Evolutionary conservation across 129 eudicot genomes (phyloP).

Genomic region (Flaveria trinervia): DNA sequence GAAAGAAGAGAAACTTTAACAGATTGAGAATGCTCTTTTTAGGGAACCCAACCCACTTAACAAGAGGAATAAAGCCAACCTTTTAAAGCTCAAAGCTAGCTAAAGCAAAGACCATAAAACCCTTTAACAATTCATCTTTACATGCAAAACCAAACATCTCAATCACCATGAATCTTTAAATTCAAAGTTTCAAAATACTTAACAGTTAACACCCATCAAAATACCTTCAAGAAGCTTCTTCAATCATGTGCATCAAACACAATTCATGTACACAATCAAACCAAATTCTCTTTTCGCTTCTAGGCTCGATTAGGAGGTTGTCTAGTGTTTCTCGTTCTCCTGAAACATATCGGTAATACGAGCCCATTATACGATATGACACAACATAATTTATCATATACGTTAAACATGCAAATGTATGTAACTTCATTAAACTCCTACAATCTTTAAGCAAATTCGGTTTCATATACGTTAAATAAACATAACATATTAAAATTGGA

Average conservation of each 20-base stretch:
- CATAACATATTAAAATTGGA: background rate
- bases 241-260: constrained; percentile 18
- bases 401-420: constrained; percentile 14
- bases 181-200: constrained; percentile 30
- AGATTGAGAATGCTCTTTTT: constrained; percentile 53
- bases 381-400: background rate
- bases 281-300: constrained; percentile 24
- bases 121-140: constrained; percentile 40
- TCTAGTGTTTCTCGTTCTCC: constrained; percentile 59
- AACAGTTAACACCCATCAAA: constrained; percentile 26
- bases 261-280: constrained; percentile 29
- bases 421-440: background rate
- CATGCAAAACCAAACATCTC: constrained; percentile 45
- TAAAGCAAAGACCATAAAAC: constrained; percentile 49
- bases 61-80: constrained; percentile 51
- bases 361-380: constrained; percentile 8
- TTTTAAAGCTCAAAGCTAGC: constrained; percentile 38
- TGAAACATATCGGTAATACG: constrained; percentile 22
- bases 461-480: constrained; percentile 8
- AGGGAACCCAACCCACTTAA: constrained; percentile 64
- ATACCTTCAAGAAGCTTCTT: constrained; percentile 36
- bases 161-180: constrained; percentile 42
- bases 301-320: constrained; percentile 58
- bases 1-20: constrained; percentile 56
- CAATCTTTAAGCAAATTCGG: background rate